phyloP scores from a whole-genome alignment of 768 basidiomycete genomes.

The Mycena sanguinolenta region DNA sequence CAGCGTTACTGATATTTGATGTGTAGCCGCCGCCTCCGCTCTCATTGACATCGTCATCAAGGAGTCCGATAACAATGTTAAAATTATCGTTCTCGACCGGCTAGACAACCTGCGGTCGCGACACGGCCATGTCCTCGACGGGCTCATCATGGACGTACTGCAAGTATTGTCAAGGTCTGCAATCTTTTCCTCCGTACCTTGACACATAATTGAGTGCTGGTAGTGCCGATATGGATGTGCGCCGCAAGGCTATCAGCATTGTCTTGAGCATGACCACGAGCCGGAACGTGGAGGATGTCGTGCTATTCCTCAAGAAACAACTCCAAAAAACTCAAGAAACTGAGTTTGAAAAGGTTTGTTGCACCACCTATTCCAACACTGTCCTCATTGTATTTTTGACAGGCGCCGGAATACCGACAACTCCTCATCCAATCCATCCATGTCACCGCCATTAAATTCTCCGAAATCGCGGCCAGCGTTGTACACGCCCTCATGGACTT shows the following conservation, averaged over 20 bases:
- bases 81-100: conserved; percentile 95
- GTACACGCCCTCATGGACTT: conserved; percentile 95
- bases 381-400: conserved; percentile 2
- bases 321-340: conserved; percentile 93
- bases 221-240: conserved; percentile 96
- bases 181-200: background rate
- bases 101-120: conserved; percentile 85
- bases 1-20: conserved; percentile 16
- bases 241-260: conserved; percentile 90
- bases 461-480: conserved; percentile 95
- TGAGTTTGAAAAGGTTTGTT: conserved; percentile 88
- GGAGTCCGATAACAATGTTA: conserved; percentile 99
- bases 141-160: conserved; percentile 95
- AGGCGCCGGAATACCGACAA: conserved; percentile 96
- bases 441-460: conserved; percentile 95
- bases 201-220: conserved; percentile 3
- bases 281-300: conserved; percentile 96
- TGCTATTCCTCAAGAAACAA: conserved; percentile 97
- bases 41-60: conserved; percentile 92
- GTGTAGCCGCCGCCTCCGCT: conserved; percentile 85
- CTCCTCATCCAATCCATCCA: conserved; percentile 98
- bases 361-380: background rate
- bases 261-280: conserved; percentile 94
- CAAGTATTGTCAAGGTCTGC: conserved; percentile 86
- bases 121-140: conserved; percentile 91